Conservation (phyloP, 2,329 filamentous ascomycete species). For the Colletotrichum sojae region DNA sequence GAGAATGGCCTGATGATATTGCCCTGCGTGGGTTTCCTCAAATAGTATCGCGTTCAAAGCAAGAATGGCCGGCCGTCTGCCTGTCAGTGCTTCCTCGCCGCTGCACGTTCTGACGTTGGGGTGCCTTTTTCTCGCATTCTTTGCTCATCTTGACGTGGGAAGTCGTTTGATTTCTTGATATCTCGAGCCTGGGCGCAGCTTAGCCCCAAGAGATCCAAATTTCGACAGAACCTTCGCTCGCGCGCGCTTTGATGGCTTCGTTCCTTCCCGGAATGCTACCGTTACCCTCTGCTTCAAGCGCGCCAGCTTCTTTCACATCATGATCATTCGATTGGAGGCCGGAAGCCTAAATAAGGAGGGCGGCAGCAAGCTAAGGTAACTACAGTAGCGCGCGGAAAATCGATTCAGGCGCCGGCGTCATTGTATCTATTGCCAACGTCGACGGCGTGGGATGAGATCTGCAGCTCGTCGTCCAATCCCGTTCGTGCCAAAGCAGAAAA, state of each 20-base stretch:
- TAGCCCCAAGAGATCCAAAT: neutral
- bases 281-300: neutral
- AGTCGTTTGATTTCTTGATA: neutral
- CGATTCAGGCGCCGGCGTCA: neutral
- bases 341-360: neutral
- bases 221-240: neutral
- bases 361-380: neutral
- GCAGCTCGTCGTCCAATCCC: too few relatives aligned
- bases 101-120: neutral
- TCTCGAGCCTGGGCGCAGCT: neutral
- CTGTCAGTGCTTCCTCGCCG: neutral
- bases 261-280: neutral
- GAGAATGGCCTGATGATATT: neutral
- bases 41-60: neutral
- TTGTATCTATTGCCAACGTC: too few relatives aligned
- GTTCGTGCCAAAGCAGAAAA: too few relatives aligned
- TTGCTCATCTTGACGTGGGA: neutral
- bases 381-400: neutral
- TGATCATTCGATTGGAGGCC: neutral
- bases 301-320: neutral
- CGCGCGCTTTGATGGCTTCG: neutral
- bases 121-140: neutral
- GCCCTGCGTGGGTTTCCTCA: neutral
- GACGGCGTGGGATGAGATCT: too few relatives aligned
- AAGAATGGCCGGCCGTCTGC: too few relatives aligned